phyloP scores from a whole-genome alignment of 2,329 filamentous ascomycete genomes.

The Colletotrichum liriopes region DNA sequence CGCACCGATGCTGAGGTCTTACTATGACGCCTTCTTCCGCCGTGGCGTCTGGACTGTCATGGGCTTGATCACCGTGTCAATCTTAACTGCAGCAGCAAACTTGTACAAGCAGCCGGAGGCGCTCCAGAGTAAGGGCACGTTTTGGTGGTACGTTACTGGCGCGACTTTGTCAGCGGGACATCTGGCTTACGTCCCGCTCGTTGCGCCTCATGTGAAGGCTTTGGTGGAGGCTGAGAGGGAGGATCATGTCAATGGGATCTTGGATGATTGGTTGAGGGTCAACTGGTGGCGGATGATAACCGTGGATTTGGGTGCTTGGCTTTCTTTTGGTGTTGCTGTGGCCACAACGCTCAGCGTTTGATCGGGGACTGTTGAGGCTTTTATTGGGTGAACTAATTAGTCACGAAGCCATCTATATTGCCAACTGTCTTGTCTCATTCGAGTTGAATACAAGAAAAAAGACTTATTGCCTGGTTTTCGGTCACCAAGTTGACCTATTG shows the following conservation, averaged over 20 bases:
- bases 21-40: constrained; percentile 47
- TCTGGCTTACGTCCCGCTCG: constrained; percentile 51
- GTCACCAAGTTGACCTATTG: no score
- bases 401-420: no score
- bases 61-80: constrained; percentile 11
- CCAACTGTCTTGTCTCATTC: no score
- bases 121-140: constrained; percentile 35
- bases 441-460: no score
- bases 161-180: constrained; percentile 50
- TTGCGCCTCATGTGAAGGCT: constrained; percentile 20
- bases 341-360: neutral
- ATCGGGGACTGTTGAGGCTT: neutral
- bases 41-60: constrained; percentile 39
- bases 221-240: neutral
- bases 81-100: neutral
- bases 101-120: neutral
- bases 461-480: no score
- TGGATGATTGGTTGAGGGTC: constrained; percentile 7
- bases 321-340: constrained; percentile 15
- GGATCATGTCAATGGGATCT: neutral
- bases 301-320: constrained; percentile 19
- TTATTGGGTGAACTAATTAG: no score
- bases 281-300: constrained; percentile 23
- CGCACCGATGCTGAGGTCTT: constrained; percentile 46
- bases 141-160: constrained; percentile 51